Evolutionary conservation across 306 rosid genomes (phyloP), one percentile per base, ranked within the genome.

Genomic region (Canavalia ensiformis): DNA sequence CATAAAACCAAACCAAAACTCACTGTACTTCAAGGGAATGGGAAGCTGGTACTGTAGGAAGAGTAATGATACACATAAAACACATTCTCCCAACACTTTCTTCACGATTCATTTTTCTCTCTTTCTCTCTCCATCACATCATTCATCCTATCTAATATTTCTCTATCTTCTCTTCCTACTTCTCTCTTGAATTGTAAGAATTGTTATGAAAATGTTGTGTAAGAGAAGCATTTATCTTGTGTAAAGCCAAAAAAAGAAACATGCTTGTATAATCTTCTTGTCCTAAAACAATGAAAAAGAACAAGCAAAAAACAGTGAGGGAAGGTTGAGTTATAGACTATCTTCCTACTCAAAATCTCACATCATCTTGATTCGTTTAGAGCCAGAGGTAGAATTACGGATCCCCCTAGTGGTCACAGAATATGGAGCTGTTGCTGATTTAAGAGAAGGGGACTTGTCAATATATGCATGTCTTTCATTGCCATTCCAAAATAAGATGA

Each of bases 401-500:
- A 83, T 83, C 63, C 86, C 86, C 7, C 86, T 62, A 18, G 63
- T 51, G 72, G 94, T 93, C 78, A 95, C 91, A 41, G 91, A 90
- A 83, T 84, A 95, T 50, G 93, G 84, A 31, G 99, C 94, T 3
- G 97, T 87, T 55, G 94, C 97, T 31, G 97, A 87, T 73, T 75
- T 83, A 4, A 83, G 86, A 76, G 86, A 90, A 46, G 97, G 98
- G 25, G 95, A 91, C 88, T 93, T 93, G 85, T 93, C 97, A 18
- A 95, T 88, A 85, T 80, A 88, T 25, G 94, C 98, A 69, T 80
- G 82, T 34, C 96, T 65, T 45, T 93, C 97, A 45, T 91, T 86
- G 34, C 84, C 92, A 35, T 91, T 90, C 97, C 97, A 93, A 82
- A 87, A 92, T 52, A 93, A 89, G 83, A 93, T 93, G 85, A 93